These are phyloP conservation scores for Tetracladium maxilliforme DNA, from an alignment of 2,329 filamentous ascomycete species.

Conservation along the genomic window DNA sequence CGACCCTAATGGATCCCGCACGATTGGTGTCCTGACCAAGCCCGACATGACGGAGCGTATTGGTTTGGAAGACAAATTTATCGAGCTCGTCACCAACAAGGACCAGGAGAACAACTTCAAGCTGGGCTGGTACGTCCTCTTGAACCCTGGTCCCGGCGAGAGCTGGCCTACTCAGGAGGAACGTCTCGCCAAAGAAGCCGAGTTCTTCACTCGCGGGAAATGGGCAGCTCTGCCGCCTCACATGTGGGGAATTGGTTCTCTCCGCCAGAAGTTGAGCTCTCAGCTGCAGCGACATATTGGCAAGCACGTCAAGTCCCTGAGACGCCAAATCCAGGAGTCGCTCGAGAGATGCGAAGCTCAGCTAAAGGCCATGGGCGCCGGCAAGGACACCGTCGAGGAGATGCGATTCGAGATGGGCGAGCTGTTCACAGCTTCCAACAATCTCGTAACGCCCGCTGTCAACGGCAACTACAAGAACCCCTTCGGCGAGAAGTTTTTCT, in stretches of 20 bases:
- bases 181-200: conserved; percentile 22
- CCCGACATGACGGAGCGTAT: conserved; percentile 30
- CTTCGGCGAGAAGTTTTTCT: conserved; percentile 37
- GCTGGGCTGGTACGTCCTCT: conserved; percentile 32
- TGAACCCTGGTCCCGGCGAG: conserved; percentile 24
- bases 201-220: conserved; percentile 25
- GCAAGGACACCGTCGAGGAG: conserved; percentile 25
- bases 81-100: conserved; percentile 22
- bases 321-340: conserved; percentile 25
- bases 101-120: conserved; percentile 24
- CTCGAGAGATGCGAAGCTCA: conserved; percentile 23
- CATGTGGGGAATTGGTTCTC: conserved; percentile 27
- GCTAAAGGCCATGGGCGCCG: conserved; percentile 16
- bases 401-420: conserved; percentile 32
- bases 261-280: conserved; percentile 32
- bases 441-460: conserved; percentile 26
- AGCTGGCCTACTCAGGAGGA: conserved; percentile 12
- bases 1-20: conserved; percentile 19
- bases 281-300: conserved; percentile 32
- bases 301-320: conserved; percentile 32
- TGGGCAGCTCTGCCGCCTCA: conserved; percentile 21
- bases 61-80: conserved; percentile 16
- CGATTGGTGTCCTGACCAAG: conserved; percentile 36
- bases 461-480: conserved; percentile 33
- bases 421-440: conserved; percentile 27